Base-by-base conservation (phyloP, 192 early-diverging fungal species). In the Coemansia sp. region DNA sequence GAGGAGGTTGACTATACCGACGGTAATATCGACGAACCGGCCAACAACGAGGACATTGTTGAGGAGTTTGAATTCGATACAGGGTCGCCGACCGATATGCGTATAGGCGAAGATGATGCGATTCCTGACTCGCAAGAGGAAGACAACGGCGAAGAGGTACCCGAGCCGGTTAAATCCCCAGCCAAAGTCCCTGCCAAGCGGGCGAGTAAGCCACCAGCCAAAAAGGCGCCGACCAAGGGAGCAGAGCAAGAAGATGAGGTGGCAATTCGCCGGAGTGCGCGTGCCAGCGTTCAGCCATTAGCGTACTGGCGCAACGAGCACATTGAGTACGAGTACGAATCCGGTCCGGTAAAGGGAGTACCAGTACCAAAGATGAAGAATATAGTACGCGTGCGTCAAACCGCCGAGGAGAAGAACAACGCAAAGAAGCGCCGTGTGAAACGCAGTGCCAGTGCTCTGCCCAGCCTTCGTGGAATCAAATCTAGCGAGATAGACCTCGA, bases 261-360 rank as follows among this genome's bases (percentile, higher is more conserved):
- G 33, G 57, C 71, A 2, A 42, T 71, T 11, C 82, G 82, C 18
- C 77, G 77, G 44, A 84, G 82, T 77, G 55, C 74, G 11, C 73
- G 82, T 5, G 65, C 76, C 5, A 76, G 63, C 29, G 71, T 84
- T 0, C 77, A 70, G 36, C 82, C 82, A 3, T 47, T 84, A 2
- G 82, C 76, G 12, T 84, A 62, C 55, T 84, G 82, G 82, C 82
- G 82, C 62, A 84, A 84, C 68, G 82, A 84, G 66, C 82, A 84
- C 44, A 75, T 84, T 33, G 82, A 79, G 36, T 84, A 84, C 70
- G 74, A 76, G 36, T 79, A 79, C 67, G 61, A 68, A 12, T 9
- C 60, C 1, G 77, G 72, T 0, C 16, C 67, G 1, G 57, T 22
- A 10, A 29, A 51, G n/a, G 69, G 71, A 0, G 70, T 61, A 11